phyloP scores from a whole-genome alignment of 2,329 filamentous ascomycete genomes.

The Botrytis fragariae region DNA sequence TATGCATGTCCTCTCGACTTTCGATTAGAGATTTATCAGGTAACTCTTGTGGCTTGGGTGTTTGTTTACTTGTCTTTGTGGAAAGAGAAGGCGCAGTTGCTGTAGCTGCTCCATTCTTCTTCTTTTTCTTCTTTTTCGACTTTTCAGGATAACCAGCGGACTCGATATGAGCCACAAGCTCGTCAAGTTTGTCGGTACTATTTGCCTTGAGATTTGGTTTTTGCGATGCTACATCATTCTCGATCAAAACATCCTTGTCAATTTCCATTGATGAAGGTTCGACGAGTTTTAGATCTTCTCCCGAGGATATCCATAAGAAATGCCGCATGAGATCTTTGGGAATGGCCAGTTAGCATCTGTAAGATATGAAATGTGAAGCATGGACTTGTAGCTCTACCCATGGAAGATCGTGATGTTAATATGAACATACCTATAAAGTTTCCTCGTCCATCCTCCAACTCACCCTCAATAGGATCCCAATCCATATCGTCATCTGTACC shows the following conservation, averaged over 20 bases:
- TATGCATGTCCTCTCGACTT: slow-evolving; percentile 42
- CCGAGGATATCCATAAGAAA: slow-evolving; percentile 27
- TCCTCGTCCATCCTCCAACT: slow-evolving; percentile 45
- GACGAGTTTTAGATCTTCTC: neutral
- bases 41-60: slow-evolving; percentile 27
- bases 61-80: neutral
- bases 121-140: slow-evolving; percentile 39
- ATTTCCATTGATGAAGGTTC: neutral
- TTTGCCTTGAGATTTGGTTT: neutral
- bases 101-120: slow-evolving; percentile 34
- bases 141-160: slow-evolving; percentile 19
- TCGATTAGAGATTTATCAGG: slow-evolving; percentile 45
- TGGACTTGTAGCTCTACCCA: neutral
- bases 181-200: neutral
- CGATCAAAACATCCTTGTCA: neutral
- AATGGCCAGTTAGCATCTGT: neutral
- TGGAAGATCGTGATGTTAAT: neutral
- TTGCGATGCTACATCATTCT: neutral
- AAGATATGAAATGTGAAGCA: neutral
- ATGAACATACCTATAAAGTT: slow-evolving; percentile 41
- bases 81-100: slow-evolving; percentile 21
- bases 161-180: neutral
- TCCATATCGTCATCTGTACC: slow-evolving; percentile 39
- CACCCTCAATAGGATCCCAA: slow-evolving; percentile 51
- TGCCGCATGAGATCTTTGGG: slow-evolving; percentile 24